Conservation (phyloP, 1,284 basidiomycete species). For the Irpex sp. region DNA sequence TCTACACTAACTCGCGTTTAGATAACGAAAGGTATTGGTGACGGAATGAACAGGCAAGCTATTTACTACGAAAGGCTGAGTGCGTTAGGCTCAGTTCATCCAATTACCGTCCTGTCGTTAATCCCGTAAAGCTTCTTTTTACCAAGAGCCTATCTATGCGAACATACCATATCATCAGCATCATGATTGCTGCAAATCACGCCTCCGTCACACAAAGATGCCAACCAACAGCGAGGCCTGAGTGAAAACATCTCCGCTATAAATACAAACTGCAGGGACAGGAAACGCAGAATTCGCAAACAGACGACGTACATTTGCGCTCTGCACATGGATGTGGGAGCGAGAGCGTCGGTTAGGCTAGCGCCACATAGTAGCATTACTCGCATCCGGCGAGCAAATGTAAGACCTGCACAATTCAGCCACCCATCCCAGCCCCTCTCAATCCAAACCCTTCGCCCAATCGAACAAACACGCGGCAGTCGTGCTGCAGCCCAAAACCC, state of each 20-base stretch:
- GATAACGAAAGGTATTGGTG: background rate
- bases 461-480: background rate
- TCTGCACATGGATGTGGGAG: background rate
- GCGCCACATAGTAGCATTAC: background rate
- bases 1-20: background rate
- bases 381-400: background rate
- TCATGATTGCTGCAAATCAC: background rate
- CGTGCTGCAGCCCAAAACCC: background rate
- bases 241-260: too few species aligned
- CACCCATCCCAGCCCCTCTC: background rate
- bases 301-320: background rate
- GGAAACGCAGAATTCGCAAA: background rate
- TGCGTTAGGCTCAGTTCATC: background rate
- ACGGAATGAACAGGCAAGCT: background rate
- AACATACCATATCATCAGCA: background rate
- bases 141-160: background rate
- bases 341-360: background rate
- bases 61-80: background rate
- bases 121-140: background rate
- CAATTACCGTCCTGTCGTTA: background rate
- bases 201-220: background rate
- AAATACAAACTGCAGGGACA: too few species aligned
- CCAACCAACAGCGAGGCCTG: too few species aligned
- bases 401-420: background rate
- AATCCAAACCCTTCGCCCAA: background rate